Conservation (phyloP, 768 basidiomycete species). For the Mycena olivaceomarginata region DNA sequence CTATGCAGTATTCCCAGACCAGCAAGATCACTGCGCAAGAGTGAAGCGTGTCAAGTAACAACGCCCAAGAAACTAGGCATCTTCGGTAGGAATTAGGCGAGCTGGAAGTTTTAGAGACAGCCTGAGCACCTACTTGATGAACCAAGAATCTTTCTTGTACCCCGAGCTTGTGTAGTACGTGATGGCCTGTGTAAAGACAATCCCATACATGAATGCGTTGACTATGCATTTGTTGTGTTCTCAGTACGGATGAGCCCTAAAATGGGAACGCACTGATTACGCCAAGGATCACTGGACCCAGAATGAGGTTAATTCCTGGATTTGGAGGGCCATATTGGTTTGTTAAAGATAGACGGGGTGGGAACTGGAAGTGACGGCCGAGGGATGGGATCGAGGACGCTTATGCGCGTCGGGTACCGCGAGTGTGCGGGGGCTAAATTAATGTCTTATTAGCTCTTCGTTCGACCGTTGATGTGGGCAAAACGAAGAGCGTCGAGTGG, state of each 20-base stretch:
- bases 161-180: constrained; percentile 17
- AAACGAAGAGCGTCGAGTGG: no score
- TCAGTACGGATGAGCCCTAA: neutral
- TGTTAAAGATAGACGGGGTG: no score
- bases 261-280: constrained; percentile 14
- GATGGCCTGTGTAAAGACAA: constrained; percentile 11
- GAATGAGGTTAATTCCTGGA: constrained; percentile 10
- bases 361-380: no score
- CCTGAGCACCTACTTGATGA: constrained; percentile 10
- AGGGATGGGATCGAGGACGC: no score
- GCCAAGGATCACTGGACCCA: neutral
- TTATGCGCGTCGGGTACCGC: no score
- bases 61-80: constrained; percentile 19
- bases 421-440: no score
- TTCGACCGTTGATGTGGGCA: no score
- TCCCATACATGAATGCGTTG: constrained; percentile 19
- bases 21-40: constrained; percentile 17
- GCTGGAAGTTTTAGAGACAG: neutral
- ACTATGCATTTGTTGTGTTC: neutral
- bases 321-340: constrained; percentile 6
- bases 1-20: constrained; percentile 21
- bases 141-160: neutral
- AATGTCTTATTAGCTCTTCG: no score
- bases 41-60: constrained; percentile 17
- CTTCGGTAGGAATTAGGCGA: constrained; percentile 9